Base-by-base conservation (phyloP, 768 basidiomycete genomes). In the Mrakia hoshinonis region DNA sequence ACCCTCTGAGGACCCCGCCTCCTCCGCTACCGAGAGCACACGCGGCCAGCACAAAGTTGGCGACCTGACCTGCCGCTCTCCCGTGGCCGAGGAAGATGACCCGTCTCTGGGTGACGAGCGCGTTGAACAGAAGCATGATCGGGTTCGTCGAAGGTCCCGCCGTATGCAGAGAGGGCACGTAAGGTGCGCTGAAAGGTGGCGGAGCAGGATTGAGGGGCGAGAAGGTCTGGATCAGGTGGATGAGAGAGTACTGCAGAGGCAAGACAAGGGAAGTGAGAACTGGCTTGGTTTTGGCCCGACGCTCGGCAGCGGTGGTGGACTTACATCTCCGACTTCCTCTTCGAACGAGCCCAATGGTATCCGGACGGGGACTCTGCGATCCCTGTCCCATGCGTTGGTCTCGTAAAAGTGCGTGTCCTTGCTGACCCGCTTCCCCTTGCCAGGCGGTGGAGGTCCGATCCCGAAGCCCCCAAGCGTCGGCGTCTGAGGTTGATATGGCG, bases 241-340 rank as follows among this genome's bases (percentile, higher is more conserved):
- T 93, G 72, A 98, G 79, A 29, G 93, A 96, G 80, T 92, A 97
- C 94, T 97, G 77, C 1, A 24, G 11, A 61, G 58, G 34, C 9
- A 7, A 39, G 26, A n/a, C n/a, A 18, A 38, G 34, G 31, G 55
- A 60, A 34, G 20, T 20, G 13, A 60, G 55, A 38, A 26, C 15
- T 15, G n/a, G 9, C 24, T 26, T 12, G 52, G 20, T 26, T 10
- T 4, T 13, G 24, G 24, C 4, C n/a, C 24, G 34, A 7, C 6
- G 6, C 18, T 26, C 18, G 3, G 29, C 24, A 26, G 24, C 12
- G n/a, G 12, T 13, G 12, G 6, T 24, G 13, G 79, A 83, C 87
- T 78, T 78, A 97, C 95, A 79, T 97, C 94, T 55, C 96, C 94
- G 69, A 99, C 91, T 83, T 99, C 96, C 79, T 94, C 91, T 0